A percentile compares a stretch with the other conserved stretches of the same genome.
These are phyloP conservation scores for Fusarium sp. DNA, from an alignment of 2,329 filamentous ascomycete genomes.

Conservation along the genomic window DNA sequence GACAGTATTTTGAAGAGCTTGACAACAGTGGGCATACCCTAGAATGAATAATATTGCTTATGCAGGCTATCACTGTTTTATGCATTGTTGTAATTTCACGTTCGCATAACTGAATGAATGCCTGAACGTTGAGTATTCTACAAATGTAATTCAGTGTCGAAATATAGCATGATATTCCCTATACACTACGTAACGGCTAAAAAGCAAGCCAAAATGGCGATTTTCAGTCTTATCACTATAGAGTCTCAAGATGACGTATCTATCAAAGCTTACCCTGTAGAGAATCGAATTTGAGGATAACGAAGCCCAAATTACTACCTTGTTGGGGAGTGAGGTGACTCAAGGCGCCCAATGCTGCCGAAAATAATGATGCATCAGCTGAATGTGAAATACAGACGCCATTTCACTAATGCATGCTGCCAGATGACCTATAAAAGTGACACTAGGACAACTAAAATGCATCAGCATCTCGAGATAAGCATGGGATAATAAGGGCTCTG, in stretches of 20 bases:
- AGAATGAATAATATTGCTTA: rapidly evolving
- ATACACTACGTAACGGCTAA: too few species aligned
- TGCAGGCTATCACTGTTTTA: rapidly evolving
- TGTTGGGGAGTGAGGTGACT: not conserved
- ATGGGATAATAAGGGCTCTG: not conserved
- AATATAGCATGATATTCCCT: too few species aligned
- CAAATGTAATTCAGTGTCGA: not conserved
- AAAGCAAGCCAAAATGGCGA: too few species aligned
- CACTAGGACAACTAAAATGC: rapidly evolving
- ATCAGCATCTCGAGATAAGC: not conserved
- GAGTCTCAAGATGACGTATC: not conserved
- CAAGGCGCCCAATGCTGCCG: not conserved
- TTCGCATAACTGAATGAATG: not conserved
- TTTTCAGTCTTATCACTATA: too few species aligned
- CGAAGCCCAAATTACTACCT: not conserved
- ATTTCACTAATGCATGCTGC: rapidly evolving
- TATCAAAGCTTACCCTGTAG: not conserved
- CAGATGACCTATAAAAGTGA: not conserved
- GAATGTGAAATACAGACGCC: not conserved
- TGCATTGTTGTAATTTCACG: not conserved
- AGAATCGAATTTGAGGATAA: not conserved
- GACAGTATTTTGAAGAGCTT: not conserved
- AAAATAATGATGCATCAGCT: rapidly evolving
- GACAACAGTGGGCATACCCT: rapidly evolving
- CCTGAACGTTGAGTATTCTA: not conserved